A percentile compares a stretch with the other conserved stretches of the same genome.
These are phyloP conservation scores for Dothistroma pini DNA, from an alignment of 2,329 filamentous ascomycete genomes.

Conservation along the genomic window DNA sequence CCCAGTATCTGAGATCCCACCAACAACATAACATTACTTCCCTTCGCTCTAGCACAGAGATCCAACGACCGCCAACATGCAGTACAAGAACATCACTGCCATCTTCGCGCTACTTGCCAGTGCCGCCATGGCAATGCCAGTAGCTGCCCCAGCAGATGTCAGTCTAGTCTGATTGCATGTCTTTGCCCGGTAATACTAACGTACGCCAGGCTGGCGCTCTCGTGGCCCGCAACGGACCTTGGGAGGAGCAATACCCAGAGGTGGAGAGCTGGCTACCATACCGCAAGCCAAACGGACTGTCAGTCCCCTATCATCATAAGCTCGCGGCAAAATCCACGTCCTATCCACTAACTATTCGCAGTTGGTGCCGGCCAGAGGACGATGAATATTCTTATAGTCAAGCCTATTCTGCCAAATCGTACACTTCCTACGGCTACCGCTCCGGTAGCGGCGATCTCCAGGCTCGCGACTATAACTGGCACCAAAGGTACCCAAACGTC, in stretches of 20 bases:
- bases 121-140: neutral
- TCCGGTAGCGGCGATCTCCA: neutral
- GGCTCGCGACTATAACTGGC: neutral
- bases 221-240: neutral
- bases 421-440: neutral
- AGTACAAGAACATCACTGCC: neutral
- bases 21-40: neutral
- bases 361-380: neutral
- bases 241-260: neutral
- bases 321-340: neutral
- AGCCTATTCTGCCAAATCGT: neutral
- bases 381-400: neutral
- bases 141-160: neutral
- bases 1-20: neutral
- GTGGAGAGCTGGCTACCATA: neutral
- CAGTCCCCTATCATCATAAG: neutral
- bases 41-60: neutral
- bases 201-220: neutral
- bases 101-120: neutral
- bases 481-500: neutral
- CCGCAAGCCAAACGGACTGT: neutral
- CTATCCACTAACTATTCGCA: neutral
- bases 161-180: neutral
- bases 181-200: neutral
- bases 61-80: neutral